Percentiles rank a stretch among this genome's conserved stretches.
phyloP scores from a whole-genome alignment of 331 rosid species.

The Spiraea crenata region DNA sequence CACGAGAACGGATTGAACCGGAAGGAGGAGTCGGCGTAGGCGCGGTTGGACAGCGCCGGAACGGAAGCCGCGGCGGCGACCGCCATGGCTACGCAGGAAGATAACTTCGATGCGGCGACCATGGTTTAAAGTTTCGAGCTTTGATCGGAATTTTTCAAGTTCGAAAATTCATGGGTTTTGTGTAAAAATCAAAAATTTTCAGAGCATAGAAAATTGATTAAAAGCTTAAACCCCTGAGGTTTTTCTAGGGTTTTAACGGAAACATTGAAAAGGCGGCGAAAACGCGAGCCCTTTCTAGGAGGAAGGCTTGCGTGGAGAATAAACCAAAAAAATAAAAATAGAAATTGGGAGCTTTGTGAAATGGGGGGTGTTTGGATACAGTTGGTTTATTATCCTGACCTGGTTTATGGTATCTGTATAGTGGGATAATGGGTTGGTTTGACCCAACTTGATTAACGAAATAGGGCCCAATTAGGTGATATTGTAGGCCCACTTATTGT shows the following conservation, averaged over 20 bases:
- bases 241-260: conserved; percentile 18
- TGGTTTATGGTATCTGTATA: no score
- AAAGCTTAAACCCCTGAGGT: no score
- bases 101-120: conserved; percentile 58
- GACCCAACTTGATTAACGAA: neutral
- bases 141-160: neutral
- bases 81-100: conserved; percentile 60
- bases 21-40: conserved; percentile 60
- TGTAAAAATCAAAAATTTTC: neutral
- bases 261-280: neutral
- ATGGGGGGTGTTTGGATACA: neutral
- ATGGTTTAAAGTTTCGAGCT: conserved; percentile 30
- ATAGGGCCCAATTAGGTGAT: neutral
- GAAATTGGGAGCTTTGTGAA: no score
- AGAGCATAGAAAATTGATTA: neutral
- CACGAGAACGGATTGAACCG: conserved; percentile 61
- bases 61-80: conserved; percentile 68
- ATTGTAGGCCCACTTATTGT: neutral
- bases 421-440: neutral
- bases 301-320: conserved; percentile 1
- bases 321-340: neutral
- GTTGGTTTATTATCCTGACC: no score
- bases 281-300: neutral
- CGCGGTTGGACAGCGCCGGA: conserved; percentile 48
- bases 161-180: conserved; percentile 9